Evolutionary conservation across 1,139 yeast species (phyloP).

Genomic region (Ogataea hybrid): DNA sequence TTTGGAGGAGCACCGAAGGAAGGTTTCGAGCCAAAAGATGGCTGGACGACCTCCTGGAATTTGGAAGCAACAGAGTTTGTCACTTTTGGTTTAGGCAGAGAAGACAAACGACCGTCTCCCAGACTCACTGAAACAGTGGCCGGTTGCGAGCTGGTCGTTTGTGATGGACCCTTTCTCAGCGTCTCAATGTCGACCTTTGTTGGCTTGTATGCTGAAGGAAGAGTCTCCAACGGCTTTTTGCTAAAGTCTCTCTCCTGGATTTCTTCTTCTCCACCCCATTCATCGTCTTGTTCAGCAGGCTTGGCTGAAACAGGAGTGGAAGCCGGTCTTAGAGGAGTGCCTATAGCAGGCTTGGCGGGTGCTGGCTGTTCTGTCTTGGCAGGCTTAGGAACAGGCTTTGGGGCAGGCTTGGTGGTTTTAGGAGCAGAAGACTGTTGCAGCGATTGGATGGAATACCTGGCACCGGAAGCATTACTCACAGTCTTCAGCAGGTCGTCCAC

Average conservation of each 20-base stretch:
- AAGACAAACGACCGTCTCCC: conserved; percentile 51
- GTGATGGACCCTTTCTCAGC: conserved; percentile 41
- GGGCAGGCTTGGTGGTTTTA: conserved; percentile 15
- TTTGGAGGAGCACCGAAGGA: conserved; percentile 33
- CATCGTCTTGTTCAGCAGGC: conserved; percentile 38
- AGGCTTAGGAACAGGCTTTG: conserved; percentile 27
- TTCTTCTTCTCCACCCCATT: conserved; percentile 66
- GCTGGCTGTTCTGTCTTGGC: conserved; percentile 34
- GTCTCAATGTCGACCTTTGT: conserved; percentile 49
- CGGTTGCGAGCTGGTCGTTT: conserved; percentile 40
- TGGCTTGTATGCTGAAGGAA: conserved; percentile 71
- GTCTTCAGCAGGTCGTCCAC: conserved; percentile 71
- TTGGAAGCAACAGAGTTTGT: conserved; percentile 51
- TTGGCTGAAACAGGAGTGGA: conserved; percentile 24
- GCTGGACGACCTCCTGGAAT: conserved; percentile 39
- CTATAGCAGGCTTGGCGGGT: conserved; percentile 10
- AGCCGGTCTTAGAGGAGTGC: conserved; percentile 24
- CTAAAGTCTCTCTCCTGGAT: conserved; percentile 69
- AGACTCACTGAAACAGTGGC: conserved; percentile 25
- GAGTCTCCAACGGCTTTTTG: conserved; percentile 55
- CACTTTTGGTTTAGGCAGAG: conserved; percentile 66
- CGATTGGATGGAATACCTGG: conserved; percentile 75
- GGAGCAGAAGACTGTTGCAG: conserved; percentile 26
- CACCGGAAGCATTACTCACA: conserved; percentile 92
- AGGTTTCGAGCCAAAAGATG: conserved; percentile 59